Evolutionary conservation across 225 moss, liverwort and hornwort genomes (phyloP).

Genomic region (Physcomitrellopsis africana): DNA sequence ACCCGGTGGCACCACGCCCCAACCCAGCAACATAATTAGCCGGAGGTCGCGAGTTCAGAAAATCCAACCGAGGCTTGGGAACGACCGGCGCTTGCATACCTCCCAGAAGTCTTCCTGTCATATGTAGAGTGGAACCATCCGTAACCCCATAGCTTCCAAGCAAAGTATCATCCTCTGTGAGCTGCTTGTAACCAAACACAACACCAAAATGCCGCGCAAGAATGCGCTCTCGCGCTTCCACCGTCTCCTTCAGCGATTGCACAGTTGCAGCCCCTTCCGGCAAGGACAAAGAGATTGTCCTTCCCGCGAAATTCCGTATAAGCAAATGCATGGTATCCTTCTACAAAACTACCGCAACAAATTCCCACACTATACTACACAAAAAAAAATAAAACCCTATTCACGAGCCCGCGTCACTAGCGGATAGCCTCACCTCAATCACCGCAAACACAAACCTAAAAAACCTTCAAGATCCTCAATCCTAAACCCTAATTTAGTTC

Average conservation of each 20-base stretch:
- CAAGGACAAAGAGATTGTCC: conserved; percentile 46
- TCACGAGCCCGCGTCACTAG: not conserved
- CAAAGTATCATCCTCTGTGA: conserved; percentile 17
- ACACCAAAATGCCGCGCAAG: conserved; percentile 42
- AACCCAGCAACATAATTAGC: conserved; percentile 93
- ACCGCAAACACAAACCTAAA: not conserved
- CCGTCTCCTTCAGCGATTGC: conserved; percentile 32
- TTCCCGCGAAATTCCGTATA: conserved; percentile 49
- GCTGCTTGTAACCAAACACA: conserved; percentile 42
- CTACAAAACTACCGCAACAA: conserved; percentile 21
- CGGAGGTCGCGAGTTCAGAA: conserved; percentile 78
- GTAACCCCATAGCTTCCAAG: conserved; percentile 53
- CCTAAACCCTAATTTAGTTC: too few relatives aligned
- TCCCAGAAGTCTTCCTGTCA: conserved; percentile 47
- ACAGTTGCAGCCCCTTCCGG: conserved; percentile 36
- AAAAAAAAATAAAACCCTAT: not conserved
- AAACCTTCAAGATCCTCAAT: not conserved
- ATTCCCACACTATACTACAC: not conserved
- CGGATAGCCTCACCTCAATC: not conserved
- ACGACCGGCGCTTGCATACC: conserved; percentile 90
- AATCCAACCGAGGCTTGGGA: conserved; percentile 92
- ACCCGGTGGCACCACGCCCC: conserved; percentile 94
- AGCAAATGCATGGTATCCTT: conserved; percentile 46
- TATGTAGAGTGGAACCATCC: conserved; percentile 33
- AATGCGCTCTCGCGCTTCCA: conserved; percentile 49